These are phyloP conservation scores for Ustilago crameri DNA, from an alignment of 1,284 basidiomycete species.

Conservation along the genomic window DNA sequence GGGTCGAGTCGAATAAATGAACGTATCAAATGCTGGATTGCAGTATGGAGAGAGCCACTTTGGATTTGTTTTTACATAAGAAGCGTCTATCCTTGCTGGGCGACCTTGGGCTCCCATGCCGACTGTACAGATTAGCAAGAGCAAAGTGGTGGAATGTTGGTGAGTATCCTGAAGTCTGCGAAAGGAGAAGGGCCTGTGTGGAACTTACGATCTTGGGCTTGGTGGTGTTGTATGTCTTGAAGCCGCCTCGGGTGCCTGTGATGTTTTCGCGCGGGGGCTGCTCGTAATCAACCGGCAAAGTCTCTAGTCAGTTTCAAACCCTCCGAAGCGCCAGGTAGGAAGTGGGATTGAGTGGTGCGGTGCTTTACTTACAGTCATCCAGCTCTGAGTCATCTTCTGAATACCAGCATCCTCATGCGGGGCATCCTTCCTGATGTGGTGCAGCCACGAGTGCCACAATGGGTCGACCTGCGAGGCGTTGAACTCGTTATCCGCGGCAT, in stretches of 20 bases:
- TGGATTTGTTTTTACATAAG: neutral
- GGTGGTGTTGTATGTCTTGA: conserved; percentile 63
- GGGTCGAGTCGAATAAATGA: neutral
- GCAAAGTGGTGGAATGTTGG: neutral
- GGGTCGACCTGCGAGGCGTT: conserved; percentile 65
- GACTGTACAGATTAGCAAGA: conserved; percentile 27
- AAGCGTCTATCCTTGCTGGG: conserved; percentile 34
- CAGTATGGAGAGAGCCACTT: neutral
- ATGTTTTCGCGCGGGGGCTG: conserved; percentile 55
- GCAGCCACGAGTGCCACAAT: conserved; percentile 65
- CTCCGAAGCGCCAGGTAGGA: no score
- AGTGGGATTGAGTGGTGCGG: no score
- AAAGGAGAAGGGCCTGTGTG: neutral
- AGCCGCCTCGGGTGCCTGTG: conserved; percentile 63
- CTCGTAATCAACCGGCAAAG: conserved; percentile 18
- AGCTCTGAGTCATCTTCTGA: conserved; percentile 50
- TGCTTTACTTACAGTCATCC: conserved; percentile 60
- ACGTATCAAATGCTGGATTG: conserved; percentile 2
- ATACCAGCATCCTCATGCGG: conserved; percentile 54
- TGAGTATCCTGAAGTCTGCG: neutral
- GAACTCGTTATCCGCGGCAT: conserved; percentile 56
- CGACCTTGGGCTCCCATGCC: conserved; percentile 64
- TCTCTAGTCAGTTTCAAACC: neutral
- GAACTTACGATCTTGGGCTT: conserved; percentile 60
- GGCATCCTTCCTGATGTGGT: conserved; percentile 59